Evolutionary conservation across 2,329 filamentous ascomycete genomes (phyloP).

Genomic region (Colletotrichum filicis): DNA sequence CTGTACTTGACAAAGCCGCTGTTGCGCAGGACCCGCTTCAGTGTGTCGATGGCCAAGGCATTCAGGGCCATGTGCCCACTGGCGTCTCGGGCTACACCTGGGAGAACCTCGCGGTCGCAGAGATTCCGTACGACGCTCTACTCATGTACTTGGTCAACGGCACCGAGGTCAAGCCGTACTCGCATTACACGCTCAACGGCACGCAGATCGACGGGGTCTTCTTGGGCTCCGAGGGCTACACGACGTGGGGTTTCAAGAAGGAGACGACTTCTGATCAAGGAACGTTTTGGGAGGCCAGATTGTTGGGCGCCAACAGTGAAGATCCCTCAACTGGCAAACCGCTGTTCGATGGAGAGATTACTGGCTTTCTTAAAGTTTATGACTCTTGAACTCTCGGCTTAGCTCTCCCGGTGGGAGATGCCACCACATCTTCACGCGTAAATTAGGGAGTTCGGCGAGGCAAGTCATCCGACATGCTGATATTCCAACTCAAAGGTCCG

Average conservation of each 20-base stretch:
- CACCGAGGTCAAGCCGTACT: not conserved
- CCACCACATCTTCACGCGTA: no score
- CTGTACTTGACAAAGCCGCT: conserved; percentile 5
- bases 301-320: conserved; percentile 1
- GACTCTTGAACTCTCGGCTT: not conserved
- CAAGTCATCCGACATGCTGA: not conserved
- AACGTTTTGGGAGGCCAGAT: not conserved
- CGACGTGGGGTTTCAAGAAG: conserved; percentile 4
- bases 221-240: conserved; percentile 7
- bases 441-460: not conserved
- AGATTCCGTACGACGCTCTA: conserved; percentile 17
- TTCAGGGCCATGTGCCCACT: conserved; percentile 1
- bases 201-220: conserved; percentile 10
- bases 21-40: conserved; percentile 7
- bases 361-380: conserved; percentile 12
- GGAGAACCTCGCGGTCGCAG: conserved; percentile 8
- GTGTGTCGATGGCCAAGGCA: conserved; percentile 3
- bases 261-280: not conserved
- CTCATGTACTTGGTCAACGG: conserved; percentile 19
- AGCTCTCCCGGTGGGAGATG: not conserved
- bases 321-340: conserved; percentile 5
- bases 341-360: conserved; percentile 16
- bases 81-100: conserved; percentile 18
- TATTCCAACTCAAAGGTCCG: not conserved
- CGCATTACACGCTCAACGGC: conserved; percentile 5